phyloP scores from a whole-genome alignment of 225 moss, liverwort and hornwort species.

The Climacium dendroides region DNA sequence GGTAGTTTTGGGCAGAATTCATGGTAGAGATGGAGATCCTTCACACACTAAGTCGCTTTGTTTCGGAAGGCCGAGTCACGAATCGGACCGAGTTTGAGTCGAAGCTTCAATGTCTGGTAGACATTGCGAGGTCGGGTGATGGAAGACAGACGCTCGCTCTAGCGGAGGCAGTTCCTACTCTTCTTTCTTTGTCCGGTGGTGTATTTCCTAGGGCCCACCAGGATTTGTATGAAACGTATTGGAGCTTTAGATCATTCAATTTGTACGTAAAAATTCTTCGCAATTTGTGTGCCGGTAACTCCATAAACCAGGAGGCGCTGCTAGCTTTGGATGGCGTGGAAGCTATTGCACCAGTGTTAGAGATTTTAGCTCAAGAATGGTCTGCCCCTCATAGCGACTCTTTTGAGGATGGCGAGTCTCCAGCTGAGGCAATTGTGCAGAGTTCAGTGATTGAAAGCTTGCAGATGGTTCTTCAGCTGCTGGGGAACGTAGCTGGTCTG shows the following conservation, averaged over 20 bases:
- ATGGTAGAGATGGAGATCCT: constrained; percentile 4
- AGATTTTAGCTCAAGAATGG: not conserved
- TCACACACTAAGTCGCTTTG: not conserved
- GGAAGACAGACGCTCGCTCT: constrained; percentile 51
- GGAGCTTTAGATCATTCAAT: constrained; percentile 1
- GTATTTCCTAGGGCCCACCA: not conserved
- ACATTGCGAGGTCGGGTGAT: constrained; percentile 32
- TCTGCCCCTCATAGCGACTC: not conserved
- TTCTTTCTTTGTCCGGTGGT: constrained; percentile 16
- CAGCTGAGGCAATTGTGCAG: not conserved
- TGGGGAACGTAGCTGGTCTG: constrained; percentile 60
- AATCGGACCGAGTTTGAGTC: constrained; percentile 10
- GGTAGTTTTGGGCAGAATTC: not conserved
- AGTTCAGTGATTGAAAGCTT: constrained; percentile 11
- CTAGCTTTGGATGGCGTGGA: constrained; percentile 20
- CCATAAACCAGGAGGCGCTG: constrained; percentile 52
- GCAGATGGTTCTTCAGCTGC: constrained; percentile 59
- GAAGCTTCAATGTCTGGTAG: constrained; percentile 24
- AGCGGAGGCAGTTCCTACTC: constrained; percentile 16
- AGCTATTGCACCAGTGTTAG: constrained; percentile 9
- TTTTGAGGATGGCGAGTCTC: not conserved
- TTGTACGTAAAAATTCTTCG: constrained; percentile 50
- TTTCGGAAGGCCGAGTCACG: not conserved
- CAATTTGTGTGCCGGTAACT: constrained; percentile 75
- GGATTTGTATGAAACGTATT: not conserved